Conservation (phyloP, 73 alveolate genomes). For the Tetrahymena thermophila region DNA sequence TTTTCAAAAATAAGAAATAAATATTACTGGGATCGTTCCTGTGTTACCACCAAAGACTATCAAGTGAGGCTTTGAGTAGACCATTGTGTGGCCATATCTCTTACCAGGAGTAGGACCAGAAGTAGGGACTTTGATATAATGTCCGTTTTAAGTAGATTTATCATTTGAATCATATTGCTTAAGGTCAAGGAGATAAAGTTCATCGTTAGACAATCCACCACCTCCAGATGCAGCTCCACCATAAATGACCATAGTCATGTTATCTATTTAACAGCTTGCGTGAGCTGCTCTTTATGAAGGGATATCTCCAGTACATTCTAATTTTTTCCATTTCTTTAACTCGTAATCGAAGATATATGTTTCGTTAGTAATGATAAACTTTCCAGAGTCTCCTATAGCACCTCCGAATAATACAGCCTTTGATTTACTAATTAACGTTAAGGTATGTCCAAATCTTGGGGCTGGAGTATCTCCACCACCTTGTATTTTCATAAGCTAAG, state of each 20-base stretch:
- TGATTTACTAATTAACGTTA: slow-evolving; percentile 69
- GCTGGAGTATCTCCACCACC: slow-evolving; percentile 48
- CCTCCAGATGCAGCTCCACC: slow-evolving; percentile 47
- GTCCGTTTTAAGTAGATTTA: slow-evolving; percentile 1
- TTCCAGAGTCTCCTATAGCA: background rate
- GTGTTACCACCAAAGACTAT: slow-evolving; percentile 52
- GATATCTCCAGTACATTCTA: slow-evolving; percentile 41
- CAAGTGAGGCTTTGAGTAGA: slow-evolving; percentile 42
- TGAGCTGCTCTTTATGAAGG: slow-evolving; percentile 59
- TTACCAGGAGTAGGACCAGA: slow-evolving; percentile 47
- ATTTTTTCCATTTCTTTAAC: slow-evolving; percentile 51
- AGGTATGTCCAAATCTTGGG: slow-evolving; percentile 86
- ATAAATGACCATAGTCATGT: slow-evolving; percentile 37
- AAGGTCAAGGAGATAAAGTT: slow-evolving; percentile 42
- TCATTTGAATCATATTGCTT: slow-evolving; percentile 30
- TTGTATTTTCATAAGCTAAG: background rate
- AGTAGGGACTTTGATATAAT: slow-evolving; percentile 37
- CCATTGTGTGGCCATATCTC: slow-evolving; percentile 51
- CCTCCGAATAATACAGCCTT: slow-evolving; percentile 89
- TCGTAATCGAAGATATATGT: slow-evolving; percentile 42
- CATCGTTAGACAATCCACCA: slow-evolving; percentile 52
- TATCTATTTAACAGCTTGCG: slow-evolving; percentile 43
- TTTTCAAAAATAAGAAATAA: background rate
- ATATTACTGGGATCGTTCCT: slow-evolving; percentile 15
- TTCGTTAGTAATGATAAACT: slow-evolving; percentile 14